A percentile compares a stretch with the other conserved stretches of the same genome.
These are phyloP conservation scores for Phytophthora meadii DNA, from an alignment of 352 stramenopile genomes.

Conservation along the genomic window DNA sequence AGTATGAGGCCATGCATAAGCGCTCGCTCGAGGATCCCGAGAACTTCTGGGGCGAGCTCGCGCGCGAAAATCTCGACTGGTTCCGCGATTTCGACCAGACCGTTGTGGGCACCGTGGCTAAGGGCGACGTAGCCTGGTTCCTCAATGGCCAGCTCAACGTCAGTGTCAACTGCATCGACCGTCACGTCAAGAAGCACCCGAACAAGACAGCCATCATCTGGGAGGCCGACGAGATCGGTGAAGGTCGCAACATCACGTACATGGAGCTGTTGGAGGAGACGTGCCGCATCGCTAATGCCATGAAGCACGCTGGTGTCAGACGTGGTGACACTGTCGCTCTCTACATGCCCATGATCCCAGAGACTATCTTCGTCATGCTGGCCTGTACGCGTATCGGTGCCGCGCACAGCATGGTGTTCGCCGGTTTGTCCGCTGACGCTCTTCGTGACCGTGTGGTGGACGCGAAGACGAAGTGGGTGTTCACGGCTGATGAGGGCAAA, in stretches of 20 bases:
- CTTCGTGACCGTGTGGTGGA: slow-evolving; percentile 95
- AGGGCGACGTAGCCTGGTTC: slow-evolving; percentile 95
- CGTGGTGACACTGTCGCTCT: slow-evolving; percentile 96
- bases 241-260: slow-evolving; percentile 68
- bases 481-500: slow-evolving; percentile 93
- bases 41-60: slow-evolving; percentile 92
- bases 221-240: slow-evolving; percentile 96
- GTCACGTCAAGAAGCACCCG: slow-evolving; percentile 76
- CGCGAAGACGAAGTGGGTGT: slow-evolving; percentile 85
- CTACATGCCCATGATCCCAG: slow-evolving; percentile 99
- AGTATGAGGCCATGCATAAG: slow-evolving; percentile 88
- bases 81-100: slow-evolving; percentile 93
- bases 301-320: slow-evolving; percentile 87
- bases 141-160: slow-evolving; percentile 95
- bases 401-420: slow-evolving; percentile 97
- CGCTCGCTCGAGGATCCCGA: slow-evolving; percentile 85
- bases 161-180: slow-evolving; percentile 95
- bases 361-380: slow-evolving; percentile 97
- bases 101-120: slow-evolving; percentile 80
- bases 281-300: slow-evolving; percentile 95
- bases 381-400: slow-evolving; percentile 97
- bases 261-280: slow-evolving; percentile 48
- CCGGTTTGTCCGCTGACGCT: slow-evolving; percentile 93
- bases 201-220: slow-evolving; percentile 96
- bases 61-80: slow-evolving; percentile 93